A percentile compares a stretch with the other conserved stretches of the same genome.
phyloP scores from a whole-genome alignment of 768 basidiomycete species.

The Tricholoma sp. region DNA sequence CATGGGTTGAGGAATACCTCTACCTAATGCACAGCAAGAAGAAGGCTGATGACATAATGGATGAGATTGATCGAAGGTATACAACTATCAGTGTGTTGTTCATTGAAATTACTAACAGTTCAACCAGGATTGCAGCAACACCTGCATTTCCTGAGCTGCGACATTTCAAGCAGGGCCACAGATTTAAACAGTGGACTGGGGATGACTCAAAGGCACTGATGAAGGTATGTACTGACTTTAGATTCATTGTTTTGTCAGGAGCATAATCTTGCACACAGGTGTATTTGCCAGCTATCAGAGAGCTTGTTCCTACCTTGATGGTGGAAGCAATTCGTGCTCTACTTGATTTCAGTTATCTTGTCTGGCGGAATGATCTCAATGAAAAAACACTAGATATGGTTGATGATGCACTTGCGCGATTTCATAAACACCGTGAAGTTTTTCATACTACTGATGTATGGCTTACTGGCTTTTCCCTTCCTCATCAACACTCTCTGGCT shows the following conservation, averaged over 20 bases:
- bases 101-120: too few species aligned
- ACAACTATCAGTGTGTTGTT: too few species aligned
- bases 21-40: neutral
- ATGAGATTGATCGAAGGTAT: slow-evolving; percentile 12
- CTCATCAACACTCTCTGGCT: neutral
- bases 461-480: neutral
- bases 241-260: too few species aligned
- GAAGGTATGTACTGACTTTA: too few species aligned
- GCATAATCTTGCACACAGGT: neutral
- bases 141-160: too few species aligned
- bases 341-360: neutral
- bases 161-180: neutral
- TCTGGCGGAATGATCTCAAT: neutral
- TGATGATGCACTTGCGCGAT: neutral
- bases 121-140: too few species aligned
- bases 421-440: neutral
- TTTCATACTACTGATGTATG: neutral
- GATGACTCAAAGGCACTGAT: too few species aligned
- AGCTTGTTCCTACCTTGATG: neutral
- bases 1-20: neutral
- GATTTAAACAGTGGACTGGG: too few species aligned
- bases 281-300: neutral
- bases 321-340: neutral
- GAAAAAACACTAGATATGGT: neutral
- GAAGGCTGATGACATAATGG: neutral